Base-by-base conservation (phyloP, 805 yeast genomes). In the Ogataea nonfermentans region DNA sequence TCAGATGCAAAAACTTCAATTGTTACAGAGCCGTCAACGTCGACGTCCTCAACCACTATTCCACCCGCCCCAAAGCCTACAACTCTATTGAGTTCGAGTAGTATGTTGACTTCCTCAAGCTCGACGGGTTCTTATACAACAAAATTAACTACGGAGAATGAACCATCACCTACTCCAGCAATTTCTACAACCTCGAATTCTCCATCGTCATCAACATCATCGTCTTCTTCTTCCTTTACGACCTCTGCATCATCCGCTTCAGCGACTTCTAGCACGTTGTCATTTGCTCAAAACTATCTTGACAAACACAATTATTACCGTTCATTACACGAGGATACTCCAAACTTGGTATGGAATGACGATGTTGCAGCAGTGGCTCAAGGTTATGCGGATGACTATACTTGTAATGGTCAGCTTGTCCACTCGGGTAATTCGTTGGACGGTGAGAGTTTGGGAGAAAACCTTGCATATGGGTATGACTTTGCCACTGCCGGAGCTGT, bases 391-490 rank as follows among this genome's bases (percentile, higher is more conserved):
- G 68, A 67, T 32, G 43, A 56, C 12, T 80, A 81, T 60, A 64
- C 70, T 28, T 84, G 87, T 59, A 65, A 69, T 49, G 79, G 81
- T 15, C 59, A 61, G 12, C 65, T 86, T 43, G 63, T 65, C 14
- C 95, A 85, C 61, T 80, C 90, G 1, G 68, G 71, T 27, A 80
- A 82, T 10, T 73, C 73, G 12, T 52, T 49, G 37, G 29, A 57
- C 4, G 69, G 73, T 26, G 75, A 81, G 2, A 74, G 74, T 14
- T 40, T 61, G 24, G 95, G 95, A 40, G 95, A 85, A 59, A 85
- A 85, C 65, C 68, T 85, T 43, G 95, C 93, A n/a, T 69, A 78
- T 27, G 95, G 95, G 19, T 81, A 71, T 59, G 51, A 69, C 56
- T 59, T 58, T 26, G 25, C 34, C 7, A 52, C 65, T 34, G 62